Percentiles rank a stretch among this genome's conserved stretches.
Conservation (phyloP, 2,329 filamentous ascomycete genomes). For the Aphanoascus verrucosus region DNA sequence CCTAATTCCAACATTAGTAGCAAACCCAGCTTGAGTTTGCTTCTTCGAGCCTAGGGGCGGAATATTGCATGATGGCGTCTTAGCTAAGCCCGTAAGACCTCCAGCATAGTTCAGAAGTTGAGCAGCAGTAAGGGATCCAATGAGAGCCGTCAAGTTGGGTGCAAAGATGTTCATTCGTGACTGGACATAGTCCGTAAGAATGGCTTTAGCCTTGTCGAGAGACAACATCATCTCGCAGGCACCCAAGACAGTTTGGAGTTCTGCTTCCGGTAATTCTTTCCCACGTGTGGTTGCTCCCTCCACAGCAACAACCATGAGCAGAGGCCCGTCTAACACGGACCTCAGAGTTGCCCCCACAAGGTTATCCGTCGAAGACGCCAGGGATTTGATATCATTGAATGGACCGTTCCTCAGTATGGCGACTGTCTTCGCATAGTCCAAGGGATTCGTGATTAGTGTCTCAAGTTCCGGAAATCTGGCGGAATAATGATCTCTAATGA, state of each 20-base stretch:
- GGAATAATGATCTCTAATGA: constrained; percentile 91
- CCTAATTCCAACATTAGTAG: constrained; percentile 81
- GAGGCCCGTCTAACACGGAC: constrained; percentile 74
- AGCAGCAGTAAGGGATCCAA: constrained; percentile 85
- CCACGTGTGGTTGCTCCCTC: constrained; percentile 87
- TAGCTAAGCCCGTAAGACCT: constrained; percentile 75
- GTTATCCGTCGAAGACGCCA: constrained; percentile 69
- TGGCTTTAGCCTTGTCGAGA: constrained; percentile 75
- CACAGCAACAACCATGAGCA: constrained; percentile 89
- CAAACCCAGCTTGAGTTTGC: constrained; percentile 66
- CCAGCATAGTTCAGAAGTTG: constrained; percentile 94
- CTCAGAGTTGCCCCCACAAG: constrained; percentile 63
- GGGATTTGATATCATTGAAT: constrained; percentile 71
- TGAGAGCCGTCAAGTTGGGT: constrained; percentile 79
- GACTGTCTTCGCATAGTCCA: constrained; percentile 93
- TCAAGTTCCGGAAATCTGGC: constrained; percentile 88
- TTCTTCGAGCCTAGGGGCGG: constrained; percentile 85
- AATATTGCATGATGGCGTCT: constrained; percentile 88
- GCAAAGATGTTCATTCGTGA: constrained; percentile 95
- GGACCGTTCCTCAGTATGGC: constrained; percentile 87
- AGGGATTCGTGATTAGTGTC: constrained; percentile 73
- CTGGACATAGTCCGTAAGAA: constrained; percentile 85
- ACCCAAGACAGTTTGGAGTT: constrained; percentile 60
- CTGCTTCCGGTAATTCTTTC: constrained; percentile 60
- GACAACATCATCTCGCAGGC: constrained; percentile 84